Percentiles rank a stretch among this genome's conserved stretches.
These are phyloP conservation scores for Zygoascus meyerae DNA, from an alignment of 1,139 yeast species.

Conservation along the genomic window DNA sequence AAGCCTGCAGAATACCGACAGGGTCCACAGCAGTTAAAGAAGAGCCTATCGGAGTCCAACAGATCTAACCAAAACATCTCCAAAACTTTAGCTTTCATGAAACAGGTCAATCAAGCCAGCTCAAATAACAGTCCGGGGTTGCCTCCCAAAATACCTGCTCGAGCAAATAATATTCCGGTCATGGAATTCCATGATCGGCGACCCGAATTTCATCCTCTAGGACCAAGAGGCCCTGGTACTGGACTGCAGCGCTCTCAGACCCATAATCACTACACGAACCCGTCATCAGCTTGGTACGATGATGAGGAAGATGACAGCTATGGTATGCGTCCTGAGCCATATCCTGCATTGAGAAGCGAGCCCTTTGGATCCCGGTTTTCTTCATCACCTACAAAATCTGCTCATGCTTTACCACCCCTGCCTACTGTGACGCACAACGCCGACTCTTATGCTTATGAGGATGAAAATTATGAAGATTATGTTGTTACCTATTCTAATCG, in stretches of 20 bases:
- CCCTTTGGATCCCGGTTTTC: background rate
- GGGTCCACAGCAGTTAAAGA: background rate
- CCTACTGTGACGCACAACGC: background rate
- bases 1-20: background rate
- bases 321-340: no score
- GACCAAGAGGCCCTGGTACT: constrained; percentile 12
- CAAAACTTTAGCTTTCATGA: no score
- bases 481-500: background rate
- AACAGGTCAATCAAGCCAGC: no score
- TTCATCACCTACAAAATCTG: background rate
- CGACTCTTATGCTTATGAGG: background rate
- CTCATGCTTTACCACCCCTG: constrained; percentile 6
- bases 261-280: background rate
- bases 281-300: background rate
- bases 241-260: background rate
- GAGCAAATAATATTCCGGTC: constrained; percentile 7
- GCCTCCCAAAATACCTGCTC: constrained; percentile 7
- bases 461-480: background rate
- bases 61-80: background rate
- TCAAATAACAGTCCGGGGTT: background rate
- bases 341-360: background rate
- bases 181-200: constrained; percentile 14
- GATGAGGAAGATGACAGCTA: no score
- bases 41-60: constrained; percentile 1
- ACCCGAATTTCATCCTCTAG: constrained; percentile 18